These are phyloP conservation scores for Endocarpon pusillum DNA, from an alignment of 495 filamentous ascomycete genomes.

Conservation along the genomic window DNA sequence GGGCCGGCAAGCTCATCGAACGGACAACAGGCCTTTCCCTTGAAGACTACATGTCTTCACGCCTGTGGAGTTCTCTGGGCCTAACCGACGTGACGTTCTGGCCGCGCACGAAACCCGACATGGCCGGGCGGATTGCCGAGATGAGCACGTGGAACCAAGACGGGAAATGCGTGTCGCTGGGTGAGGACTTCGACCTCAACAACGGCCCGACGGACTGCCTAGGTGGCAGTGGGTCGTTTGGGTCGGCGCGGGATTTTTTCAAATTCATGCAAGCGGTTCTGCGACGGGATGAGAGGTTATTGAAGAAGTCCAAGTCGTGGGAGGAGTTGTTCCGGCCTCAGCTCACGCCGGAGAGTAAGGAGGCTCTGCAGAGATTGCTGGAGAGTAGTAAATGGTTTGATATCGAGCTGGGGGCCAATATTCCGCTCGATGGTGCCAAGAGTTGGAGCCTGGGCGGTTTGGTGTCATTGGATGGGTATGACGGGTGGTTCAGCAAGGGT, in stretches of 20 bases:
- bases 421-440: slow-evolving; percentile 10
- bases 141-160: slow-evolving; percentile 16
- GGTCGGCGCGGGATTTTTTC: slow-evolving; percentile 26
- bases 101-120: slow-evolving; percentile 17
- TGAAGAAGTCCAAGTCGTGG: slow-evolving; percentile 21
- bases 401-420: slow-evolving; percentile 15
- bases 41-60: slow-evolving; percentile 25
- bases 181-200: slow-evolving; percentile 13
- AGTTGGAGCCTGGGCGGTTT: slow-evolving; percentile 14
- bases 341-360: slow-evolving; percentile 15
- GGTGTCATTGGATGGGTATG: slow-evolving; percentile 15
- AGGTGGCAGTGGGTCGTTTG: slow-evolving; percentile 37
- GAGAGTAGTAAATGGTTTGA: slow-evolving; percentile 10
- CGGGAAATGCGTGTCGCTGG: slow-evolving; percentile 13
- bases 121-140: slow-evolving; percentile 19
- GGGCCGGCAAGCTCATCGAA: slow-evolving; percentile 30
- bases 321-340: slow-evolving; percentile 36
- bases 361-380: slow-evolving; percentile 8
- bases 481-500: slow-evolving; percentile 19
- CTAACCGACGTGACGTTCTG: slow-evolving; percentile 25
- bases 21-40: slow-evolving; percentile 20
- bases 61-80: slow-evolving; percentile 26
- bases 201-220: slow-evolving; percentile 17
- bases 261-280: slow-evolving; percentile 34
- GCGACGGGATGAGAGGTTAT: slow-evolving; percentile 24